Base-by-base conservation (phyloP, 306 rosid species). In the Cucumis hystrix region DNA sequence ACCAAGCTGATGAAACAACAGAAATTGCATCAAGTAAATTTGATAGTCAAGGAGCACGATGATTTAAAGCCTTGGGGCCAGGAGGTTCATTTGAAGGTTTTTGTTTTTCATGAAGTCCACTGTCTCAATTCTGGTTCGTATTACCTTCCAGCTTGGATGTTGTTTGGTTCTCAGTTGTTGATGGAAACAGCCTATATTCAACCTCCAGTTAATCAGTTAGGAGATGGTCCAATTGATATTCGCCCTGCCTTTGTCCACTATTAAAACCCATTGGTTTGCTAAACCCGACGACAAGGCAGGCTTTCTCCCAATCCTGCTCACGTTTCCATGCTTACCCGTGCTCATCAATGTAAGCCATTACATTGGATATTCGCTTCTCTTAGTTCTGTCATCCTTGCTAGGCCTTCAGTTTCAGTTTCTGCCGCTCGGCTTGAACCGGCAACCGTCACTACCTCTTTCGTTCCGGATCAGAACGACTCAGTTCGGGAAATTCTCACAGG, bases 11-110 rank as follows among this genome's bases (percentile, higher is more conserved):
- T 95, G 20, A 91, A 89, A 71, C 87, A 83, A 56, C 87, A 95
- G 82, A 92, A 91, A 86, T 73, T 78, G 80, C 81, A 74, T 43
- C 89, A 88, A 83, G 96, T 87, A 11, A 64, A 85, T 66, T 74
- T 69, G 78, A 82, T 95, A 69, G 85, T 95, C 74, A 85, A 84
- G 67, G 84, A 80, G 66, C 87, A 76, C 10, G 92, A 90, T 79
- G 90, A 82, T 60, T 80, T 83, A 78, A 90, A 86, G 82, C 97
- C 97, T 68, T 95, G 97, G 98, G 96, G 91, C 52, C 96, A 83
- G 85, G 98, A 92, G 75, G 93, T 82, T 79, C 98, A 95, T 43
- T 96, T 83, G 62, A 95, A 95, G 98, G 98, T 89, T 63, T 86
- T 12, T 35, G 43, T 69, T 71, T 23, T 71, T 14, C 5, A 17